A percentile compares a stretch with the other conserved stretches of the same genome.
These are phyloP conservation scores for Penicillium sp. DNA, from an alignment of 2,329 filamentous ascomycete genomes.

Conservation along the genomic window DNA sequence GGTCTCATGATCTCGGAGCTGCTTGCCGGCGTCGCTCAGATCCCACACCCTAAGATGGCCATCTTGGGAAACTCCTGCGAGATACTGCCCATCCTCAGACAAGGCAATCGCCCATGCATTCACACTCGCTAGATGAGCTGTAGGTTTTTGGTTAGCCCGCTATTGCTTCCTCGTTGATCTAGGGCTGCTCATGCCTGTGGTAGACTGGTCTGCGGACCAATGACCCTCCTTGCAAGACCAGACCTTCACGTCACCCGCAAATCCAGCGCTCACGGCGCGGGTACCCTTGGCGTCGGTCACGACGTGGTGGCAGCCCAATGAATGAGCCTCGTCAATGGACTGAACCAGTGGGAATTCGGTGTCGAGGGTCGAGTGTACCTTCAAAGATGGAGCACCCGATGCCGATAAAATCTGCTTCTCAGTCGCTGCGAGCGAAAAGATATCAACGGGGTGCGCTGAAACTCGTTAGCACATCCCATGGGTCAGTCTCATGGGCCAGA, in stretches of 20 bases:
- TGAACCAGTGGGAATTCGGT: slow-evolving; percentile 74
- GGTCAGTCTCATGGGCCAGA: background rate
- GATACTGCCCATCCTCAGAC: slow-evolving; percentile 75
- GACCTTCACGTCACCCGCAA: slow-evolving; percentile 81
- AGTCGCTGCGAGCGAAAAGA: slow-evolving; percentile 79
- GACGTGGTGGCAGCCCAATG: slow-evolving; percentile 87
- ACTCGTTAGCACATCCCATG: slow-evolving; percentile 26
- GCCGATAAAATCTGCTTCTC: slow-evolving; percentile 72
- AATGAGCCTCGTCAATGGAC: slow-evolving; percentile 75
- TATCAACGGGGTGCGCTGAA: slow-evolving; percentile 75
- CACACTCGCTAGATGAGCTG: slow-evolving; percentile 46
- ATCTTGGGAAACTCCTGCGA: slow-evolving; percentile 84
- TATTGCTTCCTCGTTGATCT: background rate
- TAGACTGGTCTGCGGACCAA: slow-evolving; percentile 53
- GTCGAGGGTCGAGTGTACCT: slow-evolving; percentile 71
- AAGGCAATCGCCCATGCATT: slow-evolving; percentile 86
- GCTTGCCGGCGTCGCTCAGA: slow-evolving; percentile 53
- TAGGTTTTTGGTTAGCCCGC: slow-evolving; percentile 6
- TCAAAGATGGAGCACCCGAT: slow-evolving; percentile 78
- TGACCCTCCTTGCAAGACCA: slow-evolving; percentile 64
- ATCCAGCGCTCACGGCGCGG: slow-evolving; percentile 78
- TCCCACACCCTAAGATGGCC: slow-evolving; percentile 91
- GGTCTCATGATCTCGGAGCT: slow-evolving; percentile 82
- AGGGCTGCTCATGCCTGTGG: slow-evolving; percentile 40
- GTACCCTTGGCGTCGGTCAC: slow-evolving; percentile 67